Evolutionary conservation across 768 basidiomycete genomes (phyloP).

Genomic region (Floccularia luteovirens): DNA sequence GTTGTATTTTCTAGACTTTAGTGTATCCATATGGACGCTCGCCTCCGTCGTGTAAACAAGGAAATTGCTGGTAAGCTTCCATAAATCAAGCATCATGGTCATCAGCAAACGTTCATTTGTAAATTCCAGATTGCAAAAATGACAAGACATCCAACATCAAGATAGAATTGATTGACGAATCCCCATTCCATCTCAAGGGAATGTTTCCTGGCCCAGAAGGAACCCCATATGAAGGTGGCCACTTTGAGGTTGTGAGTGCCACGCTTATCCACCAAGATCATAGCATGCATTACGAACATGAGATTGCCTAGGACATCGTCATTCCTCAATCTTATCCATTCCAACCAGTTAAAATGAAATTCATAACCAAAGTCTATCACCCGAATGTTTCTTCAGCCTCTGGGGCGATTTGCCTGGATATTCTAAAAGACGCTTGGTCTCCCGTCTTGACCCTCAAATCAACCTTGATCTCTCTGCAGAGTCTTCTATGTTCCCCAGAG

Average conservation of each 20-base stretch:
- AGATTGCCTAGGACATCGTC: conserved; percentile 67
- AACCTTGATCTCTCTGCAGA: conserved; percentile 91
- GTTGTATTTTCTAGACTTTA: conserved; percentile 7
- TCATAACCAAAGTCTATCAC: conserved; percentile 94
- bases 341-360: conserved; percentile 97
- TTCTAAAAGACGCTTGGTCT: conserved; percentile 86
- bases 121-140: conserved; percentile 77
- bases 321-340: conserved; percentile 91
- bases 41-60: conserved; percentile 87
- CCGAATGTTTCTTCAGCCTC: conserved; percentile 93
- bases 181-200: conserved; percentile 87
- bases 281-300: conserved; percentile 4
- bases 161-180: conserved; percentile 84
- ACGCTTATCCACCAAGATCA: conserved; percentile 4
- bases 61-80: conserved; percentile 73
- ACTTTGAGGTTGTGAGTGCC: conserved; percentile 80
- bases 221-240: conserved; percentile 90
- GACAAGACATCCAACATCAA: conserved; percentile 85
- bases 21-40: conserved; percentile 61
- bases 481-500: conserved; percentile 87
- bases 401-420: conserved; percentile 92
- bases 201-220: conserved; percentile 88
- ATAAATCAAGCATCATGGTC: not conserved
- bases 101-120: not conserved
- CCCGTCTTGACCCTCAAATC: conserved; percentile 95